Evolutionary conservation across 1,284 basidiomycete genomes (phyloP).

Genomic region (Heterobasidion occidentale): DNA sequence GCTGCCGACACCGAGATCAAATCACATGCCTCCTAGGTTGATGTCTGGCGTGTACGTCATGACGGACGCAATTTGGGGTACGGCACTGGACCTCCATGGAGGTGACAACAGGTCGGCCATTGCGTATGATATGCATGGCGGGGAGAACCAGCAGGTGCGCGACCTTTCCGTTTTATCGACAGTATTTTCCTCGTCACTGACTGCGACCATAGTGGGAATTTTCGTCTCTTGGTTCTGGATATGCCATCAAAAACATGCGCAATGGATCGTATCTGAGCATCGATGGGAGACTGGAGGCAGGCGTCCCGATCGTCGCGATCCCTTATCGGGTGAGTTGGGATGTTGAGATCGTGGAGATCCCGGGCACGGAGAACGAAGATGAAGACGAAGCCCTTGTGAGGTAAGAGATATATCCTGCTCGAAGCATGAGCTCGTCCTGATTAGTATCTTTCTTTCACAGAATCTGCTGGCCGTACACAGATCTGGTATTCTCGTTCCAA

Average conservation of each 20-base stretch:
- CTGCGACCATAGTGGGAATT: constrained; percentile 11
- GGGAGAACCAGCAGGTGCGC: constrained; percentile 14
- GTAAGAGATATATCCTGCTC: neutral
- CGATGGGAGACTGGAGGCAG: constrained; percentile 6
- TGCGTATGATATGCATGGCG: constrained; percentile 11
- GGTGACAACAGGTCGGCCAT: constrained; percentile 11
- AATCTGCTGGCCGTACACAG: neutral
- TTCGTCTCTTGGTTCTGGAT: constrained; percentile 9
- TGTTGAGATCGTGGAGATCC: constrained; percentile 8
- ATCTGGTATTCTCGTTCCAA: neutral
- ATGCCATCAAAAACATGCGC: constrained; percentile 8
- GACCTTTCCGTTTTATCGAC: neutral
- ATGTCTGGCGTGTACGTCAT: constrained; percentile 10
- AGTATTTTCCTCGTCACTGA: neutral
- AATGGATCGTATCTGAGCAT: constrained; percentile 5
- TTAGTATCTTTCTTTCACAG: neutral
- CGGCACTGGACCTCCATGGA: constrained; percentile 11
- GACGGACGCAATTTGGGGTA: constrained; percentile 11
- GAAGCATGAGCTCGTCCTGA: neutral
- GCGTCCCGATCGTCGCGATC: constrained; percentile 5
- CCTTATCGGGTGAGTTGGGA: constrained; percentile 13
- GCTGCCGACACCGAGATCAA: no score
- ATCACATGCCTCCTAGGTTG: neutral
- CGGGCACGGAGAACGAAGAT: constrained; percentile 5
- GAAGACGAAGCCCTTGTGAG: constrained; percentile 9